Base-by-base conservation (phyloP, 2,329 filamentous ascomycete species). In the Arachnomyces sp. region DNA sequence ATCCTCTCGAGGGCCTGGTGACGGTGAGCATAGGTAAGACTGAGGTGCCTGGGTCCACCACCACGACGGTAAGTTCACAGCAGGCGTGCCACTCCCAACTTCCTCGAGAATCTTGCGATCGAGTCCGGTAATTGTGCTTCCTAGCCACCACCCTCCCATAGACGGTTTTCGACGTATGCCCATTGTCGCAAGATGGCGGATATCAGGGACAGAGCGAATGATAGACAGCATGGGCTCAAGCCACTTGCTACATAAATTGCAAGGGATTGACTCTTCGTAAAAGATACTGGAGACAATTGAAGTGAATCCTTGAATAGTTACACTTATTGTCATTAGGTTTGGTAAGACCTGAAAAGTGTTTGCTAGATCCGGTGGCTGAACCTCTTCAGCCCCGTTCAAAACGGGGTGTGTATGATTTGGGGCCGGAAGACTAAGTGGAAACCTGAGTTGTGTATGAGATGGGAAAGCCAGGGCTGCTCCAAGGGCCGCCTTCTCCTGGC, bases 161-260 rank as follows among this genome's bases (percentile, higher is more conserved):
- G 45, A 40, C 14, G 50, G 55, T 31, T 34, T 39, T 14, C 53
- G 46, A 29, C 50, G 45, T 48, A 54, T 55, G 30, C 54, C 35
- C 46, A 60, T 55, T 16, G 46, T 49, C 14, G 48, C 48, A 16
- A 57, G 42, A 17, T 52, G 12, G 2, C 42, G 43, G 11, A 44
- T 42, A 16, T 45, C 38, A 7, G 32, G 34, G 18, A 48, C 37
- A 28, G 52, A 21, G 18, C 52, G 43, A 21, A 61, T 53, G 16
- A 51, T 49, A 29, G 52, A 49, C 7, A 55, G 36, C 12, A 45
- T 37, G 39, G 54, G 52, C 39, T 60, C 50, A 6, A 61, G 38
- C 55, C 53, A 61, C 36, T 53, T 47, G 25, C 48, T 52, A n/a
- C 48, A 50, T 3, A 45, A 40, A 42, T 61, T 60, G 44, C 53